Conservation (phyloP, 1,284 basidiomycete species). For the Trametes polyzona region DNA sequence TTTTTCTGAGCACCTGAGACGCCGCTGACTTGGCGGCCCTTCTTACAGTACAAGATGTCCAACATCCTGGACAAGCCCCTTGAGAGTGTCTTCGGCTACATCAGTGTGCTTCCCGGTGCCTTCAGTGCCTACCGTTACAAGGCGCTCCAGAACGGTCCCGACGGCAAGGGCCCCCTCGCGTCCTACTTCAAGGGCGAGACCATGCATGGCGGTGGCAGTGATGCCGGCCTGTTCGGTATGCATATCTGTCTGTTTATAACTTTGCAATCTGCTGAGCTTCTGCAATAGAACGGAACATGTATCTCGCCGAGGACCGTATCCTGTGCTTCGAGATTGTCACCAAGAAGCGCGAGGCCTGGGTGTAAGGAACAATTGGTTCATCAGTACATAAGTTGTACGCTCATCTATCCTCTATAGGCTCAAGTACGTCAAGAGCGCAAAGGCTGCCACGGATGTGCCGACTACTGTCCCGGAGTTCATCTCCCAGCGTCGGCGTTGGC, state of each 20-base stretch:
- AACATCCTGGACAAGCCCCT: slow-evolving; percentile 93
- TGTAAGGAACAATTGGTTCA: slow-evolving; percentile 52
- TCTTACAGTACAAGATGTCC: slow-evolving; percentile 81
- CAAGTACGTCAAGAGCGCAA: slow-evolving; percentile 91
- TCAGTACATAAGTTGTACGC: not conserved
- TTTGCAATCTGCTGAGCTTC: slow-evolving; percentile 8
- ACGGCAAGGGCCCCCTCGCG: slow-evolving; percentile 86
- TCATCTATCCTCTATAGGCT: slow-evolving; percentile 49
- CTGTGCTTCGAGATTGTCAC: slow-evolving; percentile 98
- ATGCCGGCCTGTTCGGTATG: slow-evolving; percentile 72
- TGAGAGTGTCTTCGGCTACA: slow-evolving; percentile 91
- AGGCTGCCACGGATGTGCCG: slow-evolving; percentile 88
- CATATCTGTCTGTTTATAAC: slow-evolving; percentile 5
- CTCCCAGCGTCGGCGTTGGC: slow-evolving; percentile 88
- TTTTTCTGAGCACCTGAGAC: not conserved
- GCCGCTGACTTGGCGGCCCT: not conserved
- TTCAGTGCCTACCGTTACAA: slow-evolving; percentile 93
- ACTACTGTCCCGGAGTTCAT: slow-evolving; percentile 88
- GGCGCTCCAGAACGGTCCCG: slow-evolving; percentile 79
- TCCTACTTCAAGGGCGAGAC: slow-evolving; percentile 91
- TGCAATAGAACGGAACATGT: slow-evolving; percentile 80
- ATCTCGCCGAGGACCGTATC: slow-evolving; percentile 92
- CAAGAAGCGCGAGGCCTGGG: slow-evolving; percentile 84
- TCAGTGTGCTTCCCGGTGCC: slow-evolving; percentile 88
- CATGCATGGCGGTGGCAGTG: slow-evolving; percentile 71